A percentile compares a stretch with the other conserved stretches of the same genome.
phyloP scores from a whole-genome alignment of 2,329 filamentous ascomycete species.

The Myriosclerotinia duriaeana region DNA sequence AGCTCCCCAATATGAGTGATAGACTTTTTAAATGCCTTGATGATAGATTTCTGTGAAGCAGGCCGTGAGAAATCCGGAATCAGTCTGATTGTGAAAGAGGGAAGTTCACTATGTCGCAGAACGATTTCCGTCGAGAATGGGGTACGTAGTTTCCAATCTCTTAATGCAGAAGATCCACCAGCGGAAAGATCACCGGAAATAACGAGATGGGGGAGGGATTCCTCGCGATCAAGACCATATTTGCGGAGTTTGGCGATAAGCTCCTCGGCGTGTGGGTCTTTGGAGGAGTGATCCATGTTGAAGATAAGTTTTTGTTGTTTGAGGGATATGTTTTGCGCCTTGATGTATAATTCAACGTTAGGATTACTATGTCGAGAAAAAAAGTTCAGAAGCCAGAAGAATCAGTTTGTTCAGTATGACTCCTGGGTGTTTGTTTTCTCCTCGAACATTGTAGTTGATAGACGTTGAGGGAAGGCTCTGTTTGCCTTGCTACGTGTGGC shows the following conservation, averaged over 20 bases:
- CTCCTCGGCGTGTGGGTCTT: slow-evolving; percentile 45
- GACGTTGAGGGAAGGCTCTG: background rate
- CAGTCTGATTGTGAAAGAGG: slow-evolving; percentile 12
- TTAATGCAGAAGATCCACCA: background rate
- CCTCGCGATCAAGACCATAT: slow-evolving; percentile 8
- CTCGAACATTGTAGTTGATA: background rate
- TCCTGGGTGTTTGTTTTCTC: slow-evolving; percentile 4
- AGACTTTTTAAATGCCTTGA: slow-evolving; percentile 12
- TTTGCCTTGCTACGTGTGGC: slow-evolving; percentile 18
- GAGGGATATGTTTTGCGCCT: background rate
- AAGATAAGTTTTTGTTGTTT: background rate
- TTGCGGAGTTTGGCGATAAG: slow-evolving; percentile 49
- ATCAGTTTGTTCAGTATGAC: background rate
- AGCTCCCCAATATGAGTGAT: slow-evolving; percentile 8
- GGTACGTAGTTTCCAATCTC: background rate
- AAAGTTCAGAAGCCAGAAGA: background rate
- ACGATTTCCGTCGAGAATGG: slow-evolving; percentile 19
- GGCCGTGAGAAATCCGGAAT: slow-evolving; percentile 18
- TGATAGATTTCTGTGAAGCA: background rate
- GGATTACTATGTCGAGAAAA: background rate
- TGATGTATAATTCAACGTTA: background rate
- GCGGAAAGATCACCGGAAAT: slow-evolving; percentile 7
- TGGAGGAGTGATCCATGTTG: slow-evolving; percentile 26
- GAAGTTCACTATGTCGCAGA: slow-evolving; percentile 9
- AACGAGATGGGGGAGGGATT: slow-evolving; percentile 19